phyloP scores from a whole-genome alignment of 2,329 filamentous ascomycete genomes.

The Apiospora saccharicola region DNA sequence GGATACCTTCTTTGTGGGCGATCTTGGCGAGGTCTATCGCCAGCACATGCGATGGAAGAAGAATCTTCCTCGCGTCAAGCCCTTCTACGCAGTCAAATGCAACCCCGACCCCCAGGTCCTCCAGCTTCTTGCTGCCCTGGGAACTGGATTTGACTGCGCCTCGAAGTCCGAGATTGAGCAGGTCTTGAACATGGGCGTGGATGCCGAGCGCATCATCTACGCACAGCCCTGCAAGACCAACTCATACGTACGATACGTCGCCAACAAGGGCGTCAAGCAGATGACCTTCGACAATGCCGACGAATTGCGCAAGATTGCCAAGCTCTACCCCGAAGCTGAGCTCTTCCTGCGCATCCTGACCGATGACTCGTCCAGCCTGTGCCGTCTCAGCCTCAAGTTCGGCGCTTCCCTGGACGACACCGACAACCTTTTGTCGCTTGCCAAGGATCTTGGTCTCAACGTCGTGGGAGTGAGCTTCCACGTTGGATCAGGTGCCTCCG shows the following conservation, averaged over 20 bases:
- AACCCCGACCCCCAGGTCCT: conserved; percentile 94
- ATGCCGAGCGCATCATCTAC: conserved; percentile 94
- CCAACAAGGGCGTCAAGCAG: conserved; percentile 85
- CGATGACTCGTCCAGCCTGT: conserved; percentile 93
- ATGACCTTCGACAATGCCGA: conserved; percentile 99
- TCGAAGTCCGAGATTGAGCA: conserved; percentile 98
- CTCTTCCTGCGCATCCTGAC: conserved; percentile 94
- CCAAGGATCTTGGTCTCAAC: conserved; percentile 83
- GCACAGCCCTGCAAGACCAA: conserved; percentile 99
- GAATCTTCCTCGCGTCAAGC: conserved; percentile 90
- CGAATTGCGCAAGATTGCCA: conserved; percentile 97
- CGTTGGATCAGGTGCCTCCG: conserved; percentile 93
- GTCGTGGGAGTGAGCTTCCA: conserved; percentile 98
- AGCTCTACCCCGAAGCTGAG: conserved; percentile 87
- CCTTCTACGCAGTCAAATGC: conserved; percentile 99
- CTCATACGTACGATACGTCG: conserved; percentile 93
- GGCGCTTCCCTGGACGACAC: conserved; percentile 88
- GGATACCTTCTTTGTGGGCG: conserved; percentile 97
- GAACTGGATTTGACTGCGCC: conserved; percentile 96
- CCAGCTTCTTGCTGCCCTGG: conserved; percentile 84
- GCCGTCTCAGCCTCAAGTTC: conserved; percentile 96
- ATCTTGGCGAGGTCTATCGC: conserved; percentile 97
- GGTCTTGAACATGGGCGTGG: conserved; percentile 82
- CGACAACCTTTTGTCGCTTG: conserved; percentile 77
- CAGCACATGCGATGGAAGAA: conserved; percentile 98